phyloP scores from a whole-genome alignment of 768 basidiomycete genomes.

The Collybia mongolica region DNA sequence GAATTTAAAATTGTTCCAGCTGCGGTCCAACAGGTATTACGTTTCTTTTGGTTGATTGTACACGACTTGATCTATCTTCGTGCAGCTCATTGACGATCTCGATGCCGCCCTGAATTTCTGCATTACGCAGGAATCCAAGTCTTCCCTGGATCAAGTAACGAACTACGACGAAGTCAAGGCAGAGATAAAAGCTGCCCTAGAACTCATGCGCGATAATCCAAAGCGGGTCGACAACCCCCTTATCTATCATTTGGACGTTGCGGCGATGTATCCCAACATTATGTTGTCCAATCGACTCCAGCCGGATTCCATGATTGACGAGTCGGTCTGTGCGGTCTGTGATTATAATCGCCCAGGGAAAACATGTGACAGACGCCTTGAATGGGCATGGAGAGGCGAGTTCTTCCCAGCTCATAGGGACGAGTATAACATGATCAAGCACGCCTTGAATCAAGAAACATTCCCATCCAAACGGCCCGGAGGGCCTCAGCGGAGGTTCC shows the following conservation, averaged over 20 bases:
- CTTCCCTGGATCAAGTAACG: slow-evolving; percentile 76
- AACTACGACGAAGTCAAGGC: slow-evolving; percentile 94
- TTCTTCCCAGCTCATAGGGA: slow-evolving; percentile 97
- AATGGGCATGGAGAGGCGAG: slow-evolving; percentile 99
- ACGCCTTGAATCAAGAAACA: slow-evolving; percentile 90
- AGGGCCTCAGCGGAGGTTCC: slow-evolving; percentile 74
- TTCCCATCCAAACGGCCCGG: slow-evolving; percentile 83
- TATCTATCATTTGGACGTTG: slow-evolving; percentile 98
- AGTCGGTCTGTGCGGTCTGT: slow-evolving; percentile 95
- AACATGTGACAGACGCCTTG: slow-evolving; percentile 86
- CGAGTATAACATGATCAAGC: slow-evolving; percentile 98
- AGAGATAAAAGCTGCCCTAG: slow-evolving; percentile 74
- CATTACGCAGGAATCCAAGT: slow-evolving; percentile 81
- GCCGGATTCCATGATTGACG: slow-evolving; percentile 96
- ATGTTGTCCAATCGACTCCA: slow-evolving; percentile 99
- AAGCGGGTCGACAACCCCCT: slow-evolving; percentile 87
- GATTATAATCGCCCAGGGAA: slow-evolving; percentile 98
- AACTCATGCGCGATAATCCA: slow-evolving; percentile 89
- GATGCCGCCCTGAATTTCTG: slow-evolving; percentile 91
- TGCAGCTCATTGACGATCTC: slow-evolving; percentile 88
- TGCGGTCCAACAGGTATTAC: slow-evolving; percentile 75
- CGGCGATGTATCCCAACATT: slow-evolving; percentile 99
- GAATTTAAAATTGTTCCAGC: slow-evolving; percentile 93
- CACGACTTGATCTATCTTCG: slow-evolving; percentile 4
- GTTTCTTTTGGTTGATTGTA: slow-evolving; percentile 7